Base-by-base conservation (phyloP, 1,284 basidiomycete species). In the Neolentinus lepideus region DNA sequence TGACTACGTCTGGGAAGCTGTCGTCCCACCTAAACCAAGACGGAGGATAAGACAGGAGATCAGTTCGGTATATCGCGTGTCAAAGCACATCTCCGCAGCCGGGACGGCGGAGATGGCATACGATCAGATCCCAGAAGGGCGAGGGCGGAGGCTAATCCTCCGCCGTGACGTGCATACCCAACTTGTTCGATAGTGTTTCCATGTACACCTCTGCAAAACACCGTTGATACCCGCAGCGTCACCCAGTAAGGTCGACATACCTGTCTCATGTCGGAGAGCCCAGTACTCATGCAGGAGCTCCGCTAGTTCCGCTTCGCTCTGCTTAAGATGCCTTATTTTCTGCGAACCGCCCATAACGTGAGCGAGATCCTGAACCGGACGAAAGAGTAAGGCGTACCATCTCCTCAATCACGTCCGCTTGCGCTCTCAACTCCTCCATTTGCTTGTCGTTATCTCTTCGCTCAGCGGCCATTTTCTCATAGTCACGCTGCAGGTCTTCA, bases 261-360 rank as follows among this genome's bases (percentile, higher is more conserved):
- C 88, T 59, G 89, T 86, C 65, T 86, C 83, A 64, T 88, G 84
- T 53, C 90, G 76, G 58, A 93, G 74, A 56, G 79, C 82, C 85
- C 87, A 91, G 65, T 93, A 93, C 64, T 90, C 88, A 16, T 80
- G 71, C 45, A 93, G 71, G n/a, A 94, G 74, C 55, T 86, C 85
- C 62, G 84, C 85, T 22, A 94, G 71, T 66, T 92, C 89, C 2
- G 68, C 69, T 67, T 92, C 88, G 62, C 85, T 89, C 58, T 76
- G 76, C 64, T 79, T 81, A 54, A 90, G 69, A 63, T 90, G 89
- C 48, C 86, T 85, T 3, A 78, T 72, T 79, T 90, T 91, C 85
- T 92, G 33, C 10, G 22, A 25, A n/a, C 51, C n/a, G 33, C 10
- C 16, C 8, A n/a, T 10, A 10, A 24, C 19, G 35, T 21, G 19